Percentiles rank a stretch among this genome's conserved stretches.
Conservation (phyloP, 305 asterid species). For the Petunia hybrid region DNA sequence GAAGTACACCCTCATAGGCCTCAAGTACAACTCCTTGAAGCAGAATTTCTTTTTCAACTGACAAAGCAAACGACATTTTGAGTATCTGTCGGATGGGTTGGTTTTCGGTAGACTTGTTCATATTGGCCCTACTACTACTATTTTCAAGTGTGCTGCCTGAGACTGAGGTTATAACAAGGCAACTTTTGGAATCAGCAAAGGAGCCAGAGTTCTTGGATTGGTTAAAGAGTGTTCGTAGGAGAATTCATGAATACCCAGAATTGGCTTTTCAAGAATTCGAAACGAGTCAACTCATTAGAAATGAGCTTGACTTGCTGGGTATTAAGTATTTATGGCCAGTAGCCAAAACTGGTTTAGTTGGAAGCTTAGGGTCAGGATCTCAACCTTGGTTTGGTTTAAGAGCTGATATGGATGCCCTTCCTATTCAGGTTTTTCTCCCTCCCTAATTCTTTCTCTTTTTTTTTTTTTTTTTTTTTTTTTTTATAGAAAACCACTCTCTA, state of each 20-base stretch:
- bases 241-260: constrained; percentile 81
- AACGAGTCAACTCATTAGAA: constrained; percentile 76
- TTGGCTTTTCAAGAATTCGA: constrained; percentile 68
- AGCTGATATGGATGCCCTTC: constrained; percentile 98
- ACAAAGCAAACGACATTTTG: no score
- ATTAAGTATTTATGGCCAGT: constrained; percentile 75
- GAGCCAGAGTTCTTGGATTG: constrained; percentile 59
- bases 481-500: no score
- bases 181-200: constrained; percentile 69
- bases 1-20: no score
- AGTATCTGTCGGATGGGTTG: no score
- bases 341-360: constrained; percentile 83
- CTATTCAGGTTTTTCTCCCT: constrained; percentile 70
- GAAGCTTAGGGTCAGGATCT: constrained; percentile 76
- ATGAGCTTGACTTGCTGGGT: constrained; percentile 75
- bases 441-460: not conserved
- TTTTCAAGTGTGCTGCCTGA: not conserved
- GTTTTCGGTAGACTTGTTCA: no score
- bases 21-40: no score
- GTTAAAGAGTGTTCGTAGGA: constrained; percentile 73
- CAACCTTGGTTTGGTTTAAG: constrained; percentile 75
- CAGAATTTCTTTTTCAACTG: no score
- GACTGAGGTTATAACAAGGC: constrained; percentile 36
- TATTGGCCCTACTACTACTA: no score
- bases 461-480: no score